Base-by-base conservation (phyloP, 345 rosid species). In the Syzygium aromaticum region DNA sequence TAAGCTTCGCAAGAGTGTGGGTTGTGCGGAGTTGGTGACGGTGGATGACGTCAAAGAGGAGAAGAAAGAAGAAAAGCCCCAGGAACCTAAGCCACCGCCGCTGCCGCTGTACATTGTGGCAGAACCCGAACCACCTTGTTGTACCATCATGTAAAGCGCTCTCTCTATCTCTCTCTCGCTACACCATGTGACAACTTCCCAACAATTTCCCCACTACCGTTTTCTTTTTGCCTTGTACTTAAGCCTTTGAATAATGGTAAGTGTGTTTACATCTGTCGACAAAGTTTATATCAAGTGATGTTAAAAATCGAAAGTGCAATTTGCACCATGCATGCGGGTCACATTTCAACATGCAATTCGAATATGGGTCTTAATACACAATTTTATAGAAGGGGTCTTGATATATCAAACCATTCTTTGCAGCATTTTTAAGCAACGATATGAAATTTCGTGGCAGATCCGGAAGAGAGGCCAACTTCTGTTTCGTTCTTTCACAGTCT, bases 1-100 rank as follows among this genome's bases (percentile, higher is more conserved):
- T 28, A 19, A n/a, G 28, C 51, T 91, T 17, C 64, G 89, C 46
- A 87, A 78, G 89, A 86, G 63, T 13, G 16, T 80, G 2, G 88
- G 85, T 46, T 51, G 4, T 28, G 90, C 86, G 11, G 84, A 46
- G 27, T 10, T 91, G 43, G 52, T 77, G 25, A 40, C 86, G n/a
- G 89, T 91, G 57, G 64, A 6, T 11, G 86, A 84, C 10, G 84
- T 53, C 2, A 25, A 61, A 17, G 78, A 78, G 12, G 59, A 89
- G 54, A 59, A 77, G 64, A 56, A 61, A 27, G n/a, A 52, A 33
- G 59, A 84, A 46, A 63, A 63, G 52, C 8, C 19, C 30, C 53
- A 28, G 40, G 19, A 2, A 43, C 43, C 43, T 8, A 53, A 46
- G 27, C 84, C 30, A 59, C 83, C 54, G 38, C 33, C 14, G 38